Percentiles rank a stretch among this genome's conserved stretches.
Conservation (phyloP, 129 eudicot genomes). For the Smallanthus sonchifolius region DNA sequence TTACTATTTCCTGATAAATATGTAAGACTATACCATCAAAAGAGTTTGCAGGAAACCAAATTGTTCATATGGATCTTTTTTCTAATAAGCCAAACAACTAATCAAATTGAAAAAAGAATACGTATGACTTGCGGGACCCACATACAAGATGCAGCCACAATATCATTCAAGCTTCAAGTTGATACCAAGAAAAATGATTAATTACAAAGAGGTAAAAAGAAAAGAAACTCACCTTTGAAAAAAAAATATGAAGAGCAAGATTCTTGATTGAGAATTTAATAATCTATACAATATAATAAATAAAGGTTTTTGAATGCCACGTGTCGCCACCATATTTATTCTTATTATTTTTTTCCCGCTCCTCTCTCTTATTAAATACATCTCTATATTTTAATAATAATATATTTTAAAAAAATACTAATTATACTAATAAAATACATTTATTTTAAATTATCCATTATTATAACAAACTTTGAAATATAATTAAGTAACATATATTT, state of each 20-base stretch:
- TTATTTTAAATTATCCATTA: no score
- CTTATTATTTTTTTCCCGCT: no score
- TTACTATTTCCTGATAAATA: not conserved
- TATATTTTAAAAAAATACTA: no score
- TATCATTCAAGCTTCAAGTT: constrained; percentile 17
- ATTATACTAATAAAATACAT: no score
- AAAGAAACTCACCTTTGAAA: constrained; percentile 11
- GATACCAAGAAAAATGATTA: constrained; percentile 15
- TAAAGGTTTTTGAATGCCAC: no score
- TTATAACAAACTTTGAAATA: no score
- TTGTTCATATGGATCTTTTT: constrained; percentile 4
- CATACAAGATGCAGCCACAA: constrained; percentile 2
- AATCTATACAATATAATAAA: no score
- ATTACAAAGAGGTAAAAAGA: constrained; percentile 7
- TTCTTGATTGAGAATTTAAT: constrained; percentile 19
- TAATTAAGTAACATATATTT: no score
- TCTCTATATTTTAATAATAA: no score
- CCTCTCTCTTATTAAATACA: no score
- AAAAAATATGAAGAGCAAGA: not conserved
- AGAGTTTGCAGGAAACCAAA: constrained; percentile 26
- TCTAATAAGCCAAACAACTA: constrained; percentile 11
- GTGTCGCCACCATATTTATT: no score
- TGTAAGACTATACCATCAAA: constrained; percentile 4
- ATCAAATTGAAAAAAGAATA: not conserved
- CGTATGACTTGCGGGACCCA: not conserved